Percentiles rank a stretch among this genome's conserved stretches.
Evolutionary conservation across 1,284 basidiomycete genomes (phyloP).

Genomic region (Sanghuangporus sanghuang): DNA sequence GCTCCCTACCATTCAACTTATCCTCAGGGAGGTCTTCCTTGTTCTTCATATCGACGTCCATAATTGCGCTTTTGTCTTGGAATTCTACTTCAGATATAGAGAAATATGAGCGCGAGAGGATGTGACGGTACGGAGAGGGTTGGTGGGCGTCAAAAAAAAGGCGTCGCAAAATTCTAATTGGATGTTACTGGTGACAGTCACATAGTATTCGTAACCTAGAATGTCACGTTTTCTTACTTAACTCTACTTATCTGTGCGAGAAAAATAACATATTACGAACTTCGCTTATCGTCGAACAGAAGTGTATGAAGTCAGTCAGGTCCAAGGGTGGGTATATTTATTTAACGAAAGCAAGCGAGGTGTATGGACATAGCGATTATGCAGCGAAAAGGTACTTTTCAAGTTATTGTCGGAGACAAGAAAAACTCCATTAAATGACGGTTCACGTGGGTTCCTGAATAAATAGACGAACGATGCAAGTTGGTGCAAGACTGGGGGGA

Average conservation of each 20-base stretch:
- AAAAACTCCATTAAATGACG: not conserved
- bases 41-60: constrained; percentile 76
- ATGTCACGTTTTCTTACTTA: not conserved
- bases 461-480: not conserved
- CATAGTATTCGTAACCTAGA: not conserved
- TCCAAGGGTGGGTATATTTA: not conserved
- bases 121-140: not conserved
- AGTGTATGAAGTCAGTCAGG: not conserved
- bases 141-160: not conserved
- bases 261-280: not conserved
- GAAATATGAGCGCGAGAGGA: not conserved
- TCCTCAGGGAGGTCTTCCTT: constrained; percentile 58
- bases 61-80: constrained; percentile 25
- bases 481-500: too few relatives aligned
- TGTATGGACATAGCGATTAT: not conserved
- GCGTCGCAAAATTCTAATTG: not conserved
- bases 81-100: not conserved
- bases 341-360: not conserved
- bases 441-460: not conserved
- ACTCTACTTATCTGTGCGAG: not conserved
- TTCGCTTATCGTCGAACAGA: not conserved
- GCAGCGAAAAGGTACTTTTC: not conserved
- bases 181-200: not conserved
- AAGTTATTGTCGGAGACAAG: not conserved
- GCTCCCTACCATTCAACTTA: constrained; percentile 28